These are phyloP conservation scores for Coemansia sp. DNA, from an alignment of 192 early-diverging fungal species.

Conservation along the genomic window DNA sequence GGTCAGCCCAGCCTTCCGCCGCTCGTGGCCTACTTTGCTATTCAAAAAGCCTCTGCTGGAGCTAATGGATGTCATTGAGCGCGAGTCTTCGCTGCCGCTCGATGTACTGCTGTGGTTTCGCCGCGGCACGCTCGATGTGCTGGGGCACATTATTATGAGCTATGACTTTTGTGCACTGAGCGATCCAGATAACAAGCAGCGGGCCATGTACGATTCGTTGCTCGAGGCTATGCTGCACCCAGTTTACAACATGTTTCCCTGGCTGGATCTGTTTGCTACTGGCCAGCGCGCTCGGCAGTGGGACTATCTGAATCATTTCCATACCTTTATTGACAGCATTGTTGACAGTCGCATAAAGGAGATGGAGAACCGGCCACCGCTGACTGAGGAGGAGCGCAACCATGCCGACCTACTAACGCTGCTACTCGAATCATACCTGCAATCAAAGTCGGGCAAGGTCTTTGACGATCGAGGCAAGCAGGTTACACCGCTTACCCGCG, in stretches of 20 bases:
- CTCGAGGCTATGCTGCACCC: conserved; percentile 49
- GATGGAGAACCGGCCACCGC: conserved; percentile 33
- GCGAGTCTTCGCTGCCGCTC: conserved; percentile 29
- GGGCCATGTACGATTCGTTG: conserved; percentile 51
- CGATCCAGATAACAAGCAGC: conserved; percentile 49
- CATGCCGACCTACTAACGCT: conserved; percentile 58
- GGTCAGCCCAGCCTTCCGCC: conserved; percentile 53
- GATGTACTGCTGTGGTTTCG: conserved; percentile 45
- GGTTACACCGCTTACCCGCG: conserved; percentile 38
- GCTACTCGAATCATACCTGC: conserved; percentile 56
- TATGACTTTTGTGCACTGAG: conserved; percentile 57
- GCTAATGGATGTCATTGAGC: conserved; percentile 49
- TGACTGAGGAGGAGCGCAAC: conserved; percentile 50
- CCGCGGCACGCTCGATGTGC: conserved; percentile 59
- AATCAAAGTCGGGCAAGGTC: conserved; percentile 45
- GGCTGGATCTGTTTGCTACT: conserved; percentile 52
- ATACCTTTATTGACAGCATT: conserved; percentile 51
- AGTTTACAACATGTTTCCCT: conserved; percentile 55
- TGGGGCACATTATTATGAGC: conserved; percentile 58
- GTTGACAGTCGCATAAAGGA: conserved; percentile 33
- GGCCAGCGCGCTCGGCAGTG: conserved; percentile 44
- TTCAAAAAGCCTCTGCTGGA: conserved; percentile 42
- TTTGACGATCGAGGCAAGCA: conserved; percentile 47
- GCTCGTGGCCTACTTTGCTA: conserved; percentile 46
- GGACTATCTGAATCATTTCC: conserved; percentile 43